A percentile compares a stretch with the other conserved stretches of the same genome.
These are phyloP conservation scores for Penicillium concentricum DNA, from an alignment of 2,329 filamentous ascomycete species.

Conservation along the genomic window DNA sequence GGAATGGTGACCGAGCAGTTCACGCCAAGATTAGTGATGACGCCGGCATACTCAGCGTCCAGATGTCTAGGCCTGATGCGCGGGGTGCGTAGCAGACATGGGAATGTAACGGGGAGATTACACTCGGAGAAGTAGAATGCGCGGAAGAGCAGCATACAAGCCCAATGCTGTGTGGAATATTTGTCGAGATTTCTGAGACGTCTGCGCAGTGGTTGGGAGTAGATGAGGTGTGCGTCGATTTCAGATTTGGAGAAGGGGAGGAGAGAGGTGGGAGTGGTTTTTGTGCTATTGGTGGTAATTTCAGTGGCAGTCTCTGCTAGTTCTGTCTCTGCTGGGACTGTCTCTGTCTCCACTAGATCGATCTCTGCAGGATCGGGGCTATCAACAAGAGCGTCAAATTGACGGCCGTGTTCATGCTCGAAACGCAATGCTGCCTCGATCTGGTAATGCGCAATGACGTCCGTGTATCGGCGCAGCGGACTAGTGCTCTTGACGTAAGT, in stretches of 20 bases:
- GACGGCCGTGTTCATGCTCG: constrained; percentile 49
- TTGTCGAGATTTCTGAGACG: constrained; percentile 41
- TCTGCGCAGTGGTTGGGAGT: constrained; percentile 43
- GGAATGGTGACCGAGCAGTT: constrained; percentile 30
- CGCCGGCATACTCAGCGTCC: constrained; percentile 28
- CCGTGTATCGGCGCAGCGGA: constrained; percentile 60
- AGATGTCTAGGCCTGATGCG: constrained; percentile 21
- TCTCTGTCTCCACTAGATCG: neutral
- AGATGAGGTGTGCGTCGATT: constrained; percentile 51
- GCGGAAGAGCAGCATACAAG: constrained; percentile 55
- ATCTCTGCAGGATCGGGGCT: constrained; percentile 3
- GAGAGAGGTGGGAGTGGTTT: constrained; percentile 16
- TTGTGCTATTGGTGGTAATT: neutral
- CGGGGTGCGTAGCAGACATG: constrained; percentile 34
- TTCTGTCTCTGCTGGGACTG: neutral
- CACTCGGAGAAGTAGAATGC: constrained; percentile 57
- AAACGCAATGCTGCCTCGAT: constrained; percentile 61
- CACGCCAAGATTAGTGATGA: constrained; percentile 34
- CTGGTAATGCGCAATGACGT: constrained; percentile 64
- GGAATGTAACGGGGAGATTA: constrained; percentile 50
- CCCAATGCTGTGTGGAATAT: constrained; percentile 49
- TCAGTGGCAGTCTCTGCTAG: neutral
- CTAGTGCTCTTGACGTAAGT: constrained; percentile 60
- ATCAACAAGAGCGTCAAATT: constrained; percentile 37
- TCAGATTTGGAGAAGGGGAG: constrained; percentile 53